phyloP scores from a whole-genome alignment of 345 rosid species.

The Arabidopsis suecica region DNA sequence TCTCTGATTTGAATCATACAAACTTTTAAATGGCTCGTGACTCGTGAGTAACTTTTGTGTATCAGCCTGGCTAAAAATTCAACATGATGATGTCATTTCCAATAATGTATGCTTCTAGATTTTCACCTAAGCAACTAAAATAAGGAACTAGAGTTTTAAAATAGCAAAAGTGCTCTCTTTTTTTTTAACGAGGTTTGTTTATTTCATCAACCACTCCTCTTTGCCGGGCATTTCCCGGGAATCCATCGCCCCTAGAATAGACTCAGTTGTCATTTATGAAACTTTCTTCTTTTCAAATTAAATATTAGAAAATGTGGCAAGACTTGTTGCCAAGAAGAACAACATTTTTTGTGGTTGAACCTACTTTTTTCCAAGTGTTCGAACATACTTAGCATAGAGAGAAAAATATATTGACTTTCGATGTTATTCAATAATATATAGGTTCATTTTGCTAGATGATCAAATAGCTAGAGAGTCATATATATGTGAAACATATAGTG shows the following conservation, averaged over 20 bases:
- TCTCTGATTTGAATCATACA: background rate
- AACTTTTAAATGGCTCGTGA: background rate
- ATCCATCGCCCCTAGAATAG: slow-evolving; percentile 29
- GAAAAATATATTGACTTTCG: too few relatives aligned
- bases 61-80: slow-evolving; percentile 13
- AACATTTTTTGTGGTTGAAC: background rate
- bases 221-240: slow-evolving; percentile 33
- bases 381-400: background rate
- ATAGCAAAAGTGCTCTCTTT: background rate
- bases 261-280: slow-evolving; percentile 1
- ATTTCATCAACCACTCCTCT: slow-evolving; percentile 40
- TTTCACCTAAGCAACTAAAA: background rate
- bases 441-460: background rate
- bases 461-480: background rate
- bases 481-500: background rate
- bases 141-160: background rate
- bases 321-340: background rate
- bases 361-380: background rate
- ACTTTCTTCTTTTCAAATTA: background rate
- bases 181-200: slow-evolving; percentile 27
- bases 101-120: slow-evolving; percentile 23
- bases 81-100: slow-evolving; percentile 37
- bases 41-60: background rate
- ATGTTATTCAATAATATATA: too few relatives aligned
- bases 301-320: background rate